Evolutionary conservation across 1,284 basidiomycete species (phyloP).

Genomic region (Boletus semigastroideus): DNA sequence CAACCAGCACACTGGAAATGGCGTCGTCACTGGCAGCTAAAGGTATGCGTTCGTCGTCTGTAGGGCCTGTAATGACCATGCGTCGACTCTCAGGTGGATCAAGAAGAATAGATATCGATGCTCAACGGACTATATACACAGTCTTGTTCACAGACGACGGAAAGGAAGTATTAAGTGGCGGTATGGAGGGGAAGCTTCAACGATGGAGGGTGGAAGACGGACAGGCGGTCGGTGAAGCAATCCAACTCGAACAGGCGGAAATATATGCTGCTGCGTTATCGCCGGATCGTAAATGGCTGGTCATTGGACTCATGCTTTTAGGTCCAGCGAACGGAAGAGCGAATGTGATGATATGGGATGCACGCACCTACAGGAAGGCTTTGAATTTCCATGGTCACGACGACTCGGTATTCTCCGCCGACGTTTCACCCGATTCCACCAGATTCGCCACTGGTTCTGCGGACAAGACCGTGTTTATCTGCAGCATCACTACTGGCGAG

Average conservation of each 20-base stretch:
- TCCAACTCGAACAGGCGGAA: neutral
- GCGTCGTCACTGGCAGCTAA: too few relatives aligned
- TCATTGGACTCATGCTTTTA: neutral
- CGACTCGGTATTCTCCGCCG: neutral
- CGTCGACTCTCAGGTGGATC: neutral
- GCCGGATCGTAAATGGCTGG: constrained; percentile 3
- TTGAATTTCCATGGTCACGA: neutral
- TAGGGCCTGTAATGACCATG: too few relatives aligned
- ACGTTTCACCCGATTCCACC: constrained; percentile 1
- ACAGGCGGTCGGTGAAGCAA: neutral
- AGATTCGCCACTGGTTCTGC: neutral
- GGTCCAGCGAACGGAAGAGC: neutral
- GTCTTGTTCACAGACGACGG: neutral
- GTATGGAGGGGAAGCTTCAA: neutral
- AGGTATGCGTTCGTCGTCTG: too few relatives aligned
- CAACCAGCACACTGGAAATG: too few relatives aligned
- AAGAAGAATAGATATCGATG: neutral
- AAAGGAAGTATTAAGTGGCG: neutral
- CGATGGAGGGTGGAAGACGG: constrained; percentile 4
- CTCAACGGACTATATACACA: neutral
- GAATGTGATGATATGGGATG: constrained; percentile 1
- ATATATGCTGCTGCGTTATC: constrained; percentile 2
- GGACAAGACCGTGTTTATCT: neutral
- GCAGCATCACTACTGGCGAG: neutral
- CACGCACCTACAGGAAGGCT: neutral